These are phyloP conservation scores for Edaphochlamys debaryana DNA, from an alignment of 139 green algal species.

Conservation along the genomic window DNA sequence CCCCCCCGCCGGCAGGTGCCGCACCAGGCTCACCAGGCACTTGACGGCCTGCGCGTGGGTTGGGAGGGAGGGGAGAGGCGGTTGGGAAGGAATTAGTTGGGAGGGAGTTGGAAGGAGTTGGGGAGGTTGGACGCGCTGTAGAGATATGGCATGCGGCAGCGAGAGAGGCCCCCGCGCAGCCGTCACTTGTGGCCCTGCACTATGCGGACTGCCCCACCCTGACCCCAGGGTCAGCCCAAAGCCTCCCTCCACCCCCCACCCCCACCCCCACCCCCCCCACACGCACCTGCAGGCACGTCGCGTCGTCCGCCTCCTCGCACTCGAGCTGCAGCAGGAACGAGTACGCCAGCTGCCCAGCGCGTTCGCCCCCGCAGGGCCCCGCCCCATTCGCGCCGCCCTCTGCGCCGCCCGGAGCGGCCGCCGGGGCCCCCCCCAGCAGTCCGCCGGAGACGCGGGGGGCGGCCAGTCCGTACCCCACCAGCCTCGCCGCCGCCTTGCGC, in stretches of 20 bases:
- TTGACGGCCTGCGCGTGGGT: too few species aligned
- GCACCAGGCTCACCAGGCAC: slow-evolving; percentile 80
- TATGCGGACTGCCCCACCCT: too few species aligned
- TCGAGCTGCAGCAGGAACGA: slow-evolving; percentile 78
- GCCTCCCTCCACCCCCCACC: too few species aligned
- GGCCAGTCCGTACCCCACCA: slow-evolving; percentile 75
- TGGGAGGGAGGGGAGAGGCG: too few species aligned
- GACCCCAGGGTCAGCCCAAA: too few species aligned
- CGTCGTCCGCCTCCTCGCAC: slow-evolving; percentile 73
- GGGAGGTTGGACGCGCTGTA: too few species aligned
- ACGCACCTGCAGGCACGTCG: slow-evolving; percentile 78
- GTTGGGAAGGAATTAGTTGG: too few species aligned
- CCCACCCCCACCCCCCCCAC: too few species aligned
- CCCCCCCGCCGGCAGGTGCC: slow-evolving; percentile 18
- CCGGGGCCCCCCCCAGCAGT: slow-evolving; percentile 9
- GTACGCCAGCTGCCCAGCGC: slow-evolving; percentile 55
- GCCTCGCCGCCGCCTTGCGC: slow-evolving; percentile 75
- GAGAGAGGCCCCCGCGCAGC: too few species aligned
- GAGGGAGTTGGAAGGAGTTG: too few species aligned
- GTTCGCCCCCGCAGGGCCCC: neutral
- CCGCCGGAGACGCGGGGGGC: slow-evolving; percentile 43
- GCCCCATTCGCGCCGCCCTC: neutral
- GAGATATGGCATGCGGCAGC: too few species aligned
- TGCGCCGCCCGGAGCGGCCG: neutral
- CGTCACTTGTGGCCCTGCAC: too few species aligned